Base-by-base conservation (phyloP, 371 early-diverging fungal species). In the Coemansia sp. region DNA sequence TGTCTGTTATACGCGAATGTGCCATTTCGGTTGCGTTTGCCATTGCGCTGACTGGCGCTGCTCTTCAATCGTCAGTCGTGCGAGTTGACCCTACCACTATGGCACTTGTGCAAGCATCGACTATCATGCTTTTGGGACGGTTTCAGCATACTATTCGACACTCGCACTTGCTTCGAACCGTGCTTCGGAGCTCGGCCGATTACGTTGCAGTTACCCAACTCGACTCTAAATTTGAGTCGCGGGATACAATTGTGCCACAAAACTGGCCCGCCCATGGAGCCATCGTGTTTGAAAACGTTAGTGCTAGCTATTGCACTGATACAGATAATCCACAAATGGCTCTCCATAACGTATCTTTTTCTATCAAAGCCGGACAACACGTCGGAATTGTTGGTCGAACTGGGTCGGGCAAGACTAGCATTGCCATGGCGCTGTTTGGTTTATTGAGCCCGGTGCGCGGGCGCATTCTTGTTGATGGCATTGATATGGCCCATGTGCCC, bases 381-480 rank as follows among this genome's bases (percentile, higher is more conserved):
- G 85, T 95, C 59, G 95, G 94, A 48, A 87, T 94, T 54, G 86
- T 90, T 33, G 98, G 94, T 14, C 87, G 96, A 11, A 96, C 98
- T 1, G 98, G 98, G 8, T 87, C 91, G 9, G 98, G 98, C 40
- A 97, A 97, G 79, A 87, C 89, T 23, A 90, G 93, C 7, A 80
- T 95, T 58, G 93, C 89, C 42, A 84, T 94, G 69, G 86, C 91
- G 23, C 72, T 97, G 44, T 93, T 96, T 82, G 87, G 97, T 30
- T 82, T 96, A 42, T 83, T 95, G n/a, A 92, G 90, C 60, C 47
- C 47, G 0, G 26, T 37, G 3, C 84, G 91, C 0, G 94, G 94
- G 18, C 58, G 68, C 6, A 88, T 93, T 26, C 16, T 65, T 18
- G 85, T 94, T 61, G 94, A 96, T 74, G 91, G 90, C 16, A 79